Evolutionary conservation across 768 basidiomycete genomes (phyloP).

Genomic region (Clitopilus hobsonii): DNA sequence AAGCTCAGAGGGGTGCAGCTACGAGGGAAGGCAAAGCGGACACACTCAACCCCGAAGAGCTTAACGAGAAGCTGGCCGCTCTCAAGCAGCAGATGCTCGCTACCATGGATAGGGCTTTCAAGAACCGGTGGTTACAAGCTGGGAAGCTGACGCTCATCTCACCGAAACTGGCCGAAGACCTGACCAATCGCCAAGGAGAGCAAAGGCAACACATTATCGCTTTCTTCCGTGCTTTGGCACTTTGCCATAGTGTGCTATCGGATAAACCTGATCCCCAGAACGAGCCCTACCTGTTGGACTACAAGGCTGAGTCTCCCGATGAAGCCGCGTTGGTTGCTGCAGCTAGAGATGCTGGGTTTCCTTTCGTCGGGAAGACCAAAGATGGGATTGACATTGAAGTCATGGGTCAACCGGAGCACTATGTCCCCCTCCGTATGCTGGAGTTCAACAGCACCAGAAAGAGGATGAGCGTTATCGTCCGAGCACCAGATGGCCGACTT

Average conservation of each 20-base stretch:
- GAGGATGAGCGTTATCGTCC: conserved; percentile 90
- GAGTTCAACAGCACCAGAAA: conserved; percentile 96
- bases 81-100: conserved; percentile 76
- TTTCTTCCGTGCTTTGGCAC: conserved; percentile 92
- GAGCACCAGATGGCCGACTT: conserved; percentile 77
- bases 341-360: conserved; percentile 90
- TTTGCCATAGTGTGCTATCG: conserved; percentile 90
- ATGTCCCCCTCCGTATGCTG: conserved; percentile 72
- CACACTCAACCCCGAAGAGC: conserved; percentile 62
- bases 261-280: conserved; percentile 63
- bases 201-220: conserved; percentile 68
- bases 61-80: conserved; percentile 55
- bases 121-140: conserved; percentile 80
- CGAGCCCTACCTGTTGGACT: conserved; percentile 64
- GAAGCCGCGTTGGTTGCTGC: conserved; percentile 92
- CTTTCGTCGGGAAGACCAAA: conserved; percentile 75
- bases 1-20: conserved; percentile 91
- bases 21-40: conserved; percentile 74
- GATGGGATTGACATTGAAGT: conserved; percentile 85
- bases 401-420: conserved; percentile 82
- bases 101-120: conserved; percentile 73
- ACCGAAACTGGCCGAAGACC: conserved; percentile 76
- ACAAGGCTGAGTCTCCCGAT: conserved; percentile 96
- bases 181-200: conserved; percentile 53
- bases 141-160: conserved; percentile 87